A percentile compares a stretch with the other conserved stretches of the same genome.
phyloP scores from a whole-genome alignment of 2,329 filamentous ascomycete species.

The Xenoacremonium recifei region DNA sequence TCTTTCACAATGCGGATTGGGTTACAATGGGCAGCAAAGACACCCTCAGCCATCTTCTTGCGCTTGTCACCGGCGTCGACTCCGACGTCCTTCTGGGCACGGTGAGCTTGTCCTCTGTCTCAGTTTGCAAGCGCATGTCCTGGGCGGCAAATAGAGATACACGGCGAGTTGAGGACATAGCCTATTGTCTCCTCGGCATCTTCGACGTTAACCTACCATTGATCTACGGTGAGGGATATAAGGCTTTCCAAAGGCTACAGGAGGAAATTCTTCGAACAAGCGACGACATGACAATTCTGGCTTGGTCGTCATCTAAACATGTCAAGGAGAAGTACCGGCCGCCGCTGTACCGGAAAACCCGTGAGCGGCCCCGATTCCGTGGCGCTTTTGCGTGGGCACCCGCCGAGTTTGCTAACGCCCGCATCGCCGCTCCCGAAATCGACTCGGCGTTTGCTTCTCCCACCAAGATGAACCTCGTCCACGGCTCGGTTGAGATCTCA shows the following conservation, averaged over 20 bases:
- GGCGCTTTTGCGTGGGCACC: not conserved
- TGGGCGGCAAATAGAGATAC: slow-evolving; percentile 5
- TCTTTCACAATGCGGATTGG: not conserved
- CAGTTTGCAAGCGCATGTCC: slow-evolving; percentile 2
- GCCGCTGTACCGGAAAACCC: not conserved
- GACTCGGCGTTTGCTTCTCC: not conserved
- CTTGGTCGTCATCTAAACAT: not conserved
- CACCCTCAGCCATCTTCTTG: not conserved
- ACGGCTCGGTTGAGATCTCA: not conserved
- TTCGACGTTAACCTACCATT: slow-evolving; percentile 6
- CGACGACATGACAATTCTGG: slow-evolving; percentile 1
- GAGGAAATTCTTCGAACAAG: slow-evolving; percentile 2
- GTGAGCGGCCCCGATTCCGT: not conserved
- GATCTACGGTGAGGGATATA: slow-evolving; percentile 6
- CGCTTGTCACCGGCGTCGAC: not conserved
- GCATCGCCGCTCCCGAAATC: not conserved
- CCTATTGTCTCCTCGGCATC: slow-evolving; percentile 7
- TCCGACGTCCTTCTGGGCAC: not conserved
- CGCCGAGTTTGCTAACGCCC: not conserved
- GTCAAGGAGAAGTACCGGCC: not conserved
- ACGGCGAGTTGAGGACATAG: slow-evolving; percentile 3
- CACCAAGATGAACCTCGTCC: not conserved
- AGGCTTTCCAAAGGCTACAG: slow-evolving; percentile 3
- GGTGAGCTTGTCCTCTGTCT: not conserved
- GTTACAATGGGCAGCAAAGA: not conserved